These are phyloP conservation scores for Phaeosphaeriaceae sp. DNA, from an alignment of 2,329 filamentous ascomycete species.

Conservation along the genomic window DNA sequence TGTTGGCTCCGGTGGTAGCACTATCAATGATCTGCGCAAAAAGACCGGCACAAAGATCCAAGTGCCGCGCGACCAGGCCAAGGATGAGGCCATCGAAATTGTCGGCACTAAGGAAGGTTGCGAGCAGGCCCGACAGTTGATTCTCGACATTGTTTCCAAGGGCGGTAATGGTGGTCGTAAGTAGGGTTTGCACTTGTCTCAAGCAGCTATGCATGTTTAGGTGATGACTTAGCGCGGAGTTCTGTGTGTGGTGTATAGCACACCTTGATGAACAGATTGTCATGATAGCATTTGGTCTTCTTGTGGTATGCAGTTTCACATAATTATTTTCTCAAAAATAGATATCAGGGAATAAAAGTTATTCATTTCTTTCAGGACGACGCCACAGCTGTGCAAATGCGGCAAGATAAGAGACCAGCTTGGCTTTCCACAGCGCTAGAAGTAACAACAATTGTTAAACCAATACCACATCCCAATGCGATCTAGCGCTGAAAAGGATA, in stretches of 20 bases:
- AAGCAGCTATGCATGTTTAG: background rate
- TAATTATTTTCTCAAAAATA: background rate
- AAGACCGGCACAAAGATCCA: slow-evolving; percentile 94
- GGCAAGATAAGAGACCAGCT: background rate
- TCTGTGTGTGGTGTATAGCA: background rate
- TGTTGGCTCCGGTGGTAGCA: slow-evolving; percentile 85
- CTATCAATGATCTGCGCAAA: slow-evolving; percentile 91
- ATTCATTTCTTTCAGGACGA: background rate
- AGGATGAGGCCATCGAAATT: slow-evolving; percentile 87
- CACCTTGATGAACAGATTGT: background rate
- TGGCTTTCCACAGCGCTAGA: background rate
- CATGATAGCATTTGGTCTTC: background rate
- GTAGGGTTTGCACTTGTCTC: slow-evolving; percentile 6
- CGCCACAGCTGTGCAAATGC: background rate
- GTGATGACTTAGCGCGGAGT: slow-evolving; percentile 9
- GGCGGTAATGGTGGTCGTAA: slow-evolving; percentile 36
- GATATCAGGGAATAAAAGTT: slow-evolving; percentile 4
- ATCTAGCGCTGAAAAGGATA: background rate
- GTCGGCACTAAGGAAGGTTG: slow-evolving; percentile 79
- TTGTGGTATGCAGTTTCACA: background rate
- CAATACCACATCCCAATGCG: background rate
- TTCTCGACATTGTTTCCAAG: slow-evolving; percentile 75
- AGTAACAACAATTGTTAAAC: background rate
- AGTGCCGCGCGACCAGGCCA: slow-evolving; percentile 80
- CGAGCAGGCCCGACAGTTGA: slow-evolving; percentile 86